phyloP scores from a whole-genome alignment of 192 early-diverging fungal genomes.

The Gigaspora rosea region DNA sequence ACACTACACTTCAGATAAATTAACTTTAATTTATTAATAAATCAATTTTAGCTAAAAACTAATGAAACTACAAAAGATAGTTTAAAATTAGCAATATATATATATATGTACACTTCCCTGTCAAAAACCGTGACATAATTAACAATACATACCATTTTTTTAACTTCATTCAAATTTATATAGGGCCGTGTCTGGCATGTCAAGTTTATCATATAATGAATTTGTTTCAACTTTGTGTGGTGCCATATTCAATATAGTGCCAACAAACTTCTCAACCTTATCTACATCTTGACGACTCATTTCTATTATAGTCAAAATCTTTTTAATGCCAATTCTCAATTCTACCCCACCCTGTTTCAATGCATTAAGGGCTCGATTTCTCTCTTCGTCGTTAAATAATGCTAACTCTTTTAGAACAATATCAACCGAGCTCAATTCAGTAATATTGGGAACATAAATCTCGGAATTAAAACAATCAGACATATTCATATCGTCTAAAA shows the following conservation, averaged over 20 bases:
- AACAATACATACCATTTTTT: no score
- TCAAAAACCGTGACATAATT: no score
- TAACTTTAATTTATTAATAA: no score
- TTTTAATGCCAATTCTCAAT: constrained; percentile 82
- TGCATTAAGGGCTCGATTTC: constrained; percentile 50
- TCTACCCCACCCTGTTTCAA: constrained; percentile 59
- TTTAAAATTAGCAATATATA: no score
- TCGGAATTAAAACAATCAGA: constrained; percentile 82
- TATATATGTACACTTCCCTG: no score
- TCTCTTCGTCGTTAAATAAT: constrained; percentile 74
- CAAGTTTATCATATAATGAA: no score
- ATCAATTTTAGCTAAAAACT: no score
- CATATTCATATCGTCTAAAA: constrained; percentile 88
- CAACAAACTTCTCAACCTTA: constrained; percentile 78
- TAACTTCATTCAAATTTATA: no score
- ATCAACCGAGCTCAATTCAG: constrained; percentile 69
- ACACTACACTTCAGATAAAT: no score
- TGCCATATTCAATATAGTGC: constrained; percentile 38
- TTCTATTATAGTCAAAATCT: constrained; percentile 86
- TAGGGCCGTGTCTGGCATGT: no score
- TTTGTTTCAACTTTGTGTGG: no score
- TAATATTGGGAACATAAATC: constrained; percentile 79
- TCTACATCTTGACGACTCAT: constrained; percentile 87
- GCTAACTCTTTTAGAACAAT: constrained; percentile 68
- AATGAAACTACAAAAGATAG: no score